Conservation (phyloP, 345 rosid species). For the Camelina neglecta region DNA sequence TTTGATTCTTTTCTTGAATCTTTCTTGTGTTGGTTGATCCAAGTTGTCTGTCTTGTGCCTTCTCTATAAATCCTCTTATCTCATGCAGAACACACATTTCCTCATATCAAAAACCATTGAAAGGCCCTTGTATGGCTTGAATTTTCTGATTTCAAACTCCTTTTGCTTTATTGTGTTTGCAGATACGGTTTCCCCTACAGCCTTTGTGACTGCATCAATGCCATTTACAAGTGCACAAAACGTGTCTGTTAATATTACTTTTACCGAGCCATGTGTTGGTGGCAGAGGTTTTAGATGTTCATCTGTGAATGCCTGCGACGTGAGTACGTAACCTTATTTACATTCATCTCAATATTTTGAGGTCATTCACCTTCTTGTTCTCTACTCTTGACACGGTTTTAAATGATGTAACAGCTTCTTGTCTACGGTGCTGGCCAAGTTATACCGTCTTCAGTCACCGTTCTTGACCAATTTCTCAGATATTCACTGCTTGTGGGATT, state of each 20-base stretch:
- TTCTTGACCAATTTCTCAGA: slow-evolving; percentile 59
- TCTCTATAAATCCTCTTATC: too few relatives aligned
- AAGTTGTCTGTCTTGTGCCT: too few relatives aligned
- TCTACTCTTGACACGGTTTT: background rate
- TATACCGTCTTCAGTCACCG: slow-evolving; percentile 69
- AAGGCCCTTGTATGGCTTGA: background rate
- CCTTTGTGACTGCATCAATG: slow-evolving; percentile 60
- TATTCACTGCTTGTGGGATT: slow-evolving; percentile 75
- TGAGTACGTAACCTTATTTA: slow-evolving; percentile 67
- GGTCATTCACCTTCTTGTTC: slow-evolving; percentile 8
- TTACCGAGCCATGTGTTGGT: slow-evolving; percentile 72
- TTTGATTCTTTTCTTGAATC: slow-evolving; percentile 16
- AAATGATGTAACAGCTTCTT: slow-evolving; percentile 64
- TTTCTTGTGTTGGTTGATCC: background rate
- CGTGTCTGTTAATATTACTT: slow-evolving; percentile 74
- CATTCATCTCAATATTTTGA: slow-evolving; percentile 18
- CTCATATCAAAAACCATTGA: background rate
- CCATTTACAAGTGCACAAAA: slow-evolving; percentile 77
- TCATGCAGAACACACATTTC: too few relatives aligned
- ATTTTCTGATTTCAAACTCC: slow-evolving; percentile 1
- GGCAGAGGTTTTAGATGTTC: slow-evolving; percentile 84
- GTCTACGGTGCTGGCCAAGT: slow-evolving; percentile 92
- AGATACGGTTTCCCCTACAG: slow-evolving; percentile 88
- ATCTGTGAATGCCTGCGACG: slow-evolving; percentile 78
- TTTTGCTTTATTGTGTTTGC: slow-evolving; percentile 43